phyloP scores from a whole-genome alignment of 805 yeast genomes.

The Candida oleophila region DNA sequence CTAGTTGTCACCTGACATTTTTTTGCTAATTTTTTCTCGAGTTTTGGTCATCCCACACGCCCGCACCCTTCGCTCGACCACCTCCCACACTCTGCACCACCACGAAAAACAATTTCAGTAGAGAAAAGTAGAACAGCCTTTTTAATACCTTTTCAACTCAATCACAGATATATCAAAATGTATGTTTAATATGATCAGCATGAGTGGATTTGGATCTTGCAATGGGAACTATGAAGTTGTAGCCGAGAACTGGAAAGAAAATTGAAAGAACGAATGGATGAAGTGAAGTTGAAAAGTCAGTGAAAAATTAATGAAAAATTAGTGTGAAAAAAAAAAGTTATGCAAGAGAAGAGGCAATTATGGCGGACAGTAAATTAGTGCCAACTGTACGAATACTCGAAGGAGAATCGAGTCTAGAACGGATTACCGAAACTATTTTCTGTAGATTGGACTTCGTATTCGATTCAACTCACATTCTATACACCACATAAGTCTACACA shows the following conservation, averaged over 20 bases:
- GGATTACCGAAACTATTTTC: too few species aligned
- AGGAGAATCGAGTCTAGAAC: too few species aligned
- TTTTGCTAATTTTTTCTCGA: background rate
- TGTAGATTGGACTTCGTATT: too few species aligned
- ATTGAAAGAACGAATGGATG: background rate
- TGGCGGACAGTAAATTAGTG: too few species aligned
- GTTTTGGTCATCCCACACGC: constrained; percentile 3
- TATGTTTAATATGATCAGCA: constrained; percentile 1
- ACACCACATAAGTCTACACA: too few species aligned
- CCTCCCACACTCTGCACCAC: background rate
- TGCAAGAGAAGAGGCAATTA: too few species aligned
- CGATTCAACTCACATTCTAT: too few species aligned
- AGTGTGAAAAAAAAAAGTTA: too few species aligned
- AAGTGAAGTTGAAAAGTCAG: background rate
- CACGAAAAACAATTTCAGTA: background rate
- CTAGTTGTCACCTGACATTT: constrained; percentile 2
- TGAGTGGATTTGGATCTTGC: background rate
- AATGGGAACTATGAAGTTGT: background rate
- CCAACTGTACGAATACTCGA: too few species aligned
- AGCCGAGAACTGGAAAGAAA: background rate
- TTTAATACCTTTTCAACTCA: background rate
- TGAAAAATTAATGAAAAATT: too few species aligned
- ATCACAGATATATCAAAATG: constrained; percentile 5
- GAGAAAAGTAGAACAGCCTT: background rate
- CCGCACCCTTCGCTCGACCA: too few species aligned